Base-by-base conservation (phyloP, 306 rosid species). In the Cucurbita pepo region DNA sequence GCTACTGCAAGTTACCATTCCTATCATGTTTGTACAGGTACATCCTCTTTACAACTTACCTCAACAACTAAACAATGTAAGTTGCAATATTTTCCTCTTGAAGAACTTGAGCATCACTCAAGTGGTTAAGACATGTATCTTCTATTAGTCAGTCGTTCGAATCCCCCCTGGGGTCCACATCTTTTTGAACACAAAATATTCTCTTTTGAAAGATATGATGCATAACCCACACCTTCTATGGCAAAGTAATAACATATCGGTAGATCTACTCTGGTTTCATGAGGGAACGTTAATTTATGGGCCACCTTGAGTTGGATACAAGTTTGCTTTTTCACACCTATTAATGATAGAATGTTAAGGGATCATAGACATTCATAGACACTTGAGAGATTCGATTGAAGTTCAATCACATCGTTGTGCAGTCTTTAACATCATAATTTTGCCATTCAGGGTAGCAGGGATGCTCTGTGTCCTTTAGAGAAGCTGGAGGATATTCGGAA, bases 11-110 rank as follows among this genome's bases (percentile, higher is more conserved):
- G 86, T 90, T 61, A 75, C 81, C 12, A 79, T 85, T 81, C 97
- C 98, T 52, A 82, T 85, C 79, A 88, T 93, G 86, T 90, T 93
- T 81, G 96, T 93, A 13, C 96, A 88, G 96, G 98, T 93, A 79
- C 69, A 60, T 75, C 59, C 54, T 57, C 67, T 22, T 56, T 67
- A 9, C 58, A 47, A n/a, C 72, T 82, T 71, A 41, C 13, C 12
- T 15, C 18, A 11, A 66, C 51, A 63, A n/a, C 18, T 25, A 6
- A 66, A 12, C 13, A 13, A 13, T 67, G 7, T 47, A 22, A 25
- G 43, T 41, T 45, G 41, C 22, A 48, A 48, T 69, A 4, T 47
- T 19, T 14, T 25, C 41, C 47, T 69, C 38, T 8, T 3, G 10
- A 14, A 30, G 37, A 59, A 15, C 7, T 4, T 50, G 16, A 50